Conservation (phyloP, 495 filamentous ascomycete species). For the Lophiotrema nucula region DNA sequence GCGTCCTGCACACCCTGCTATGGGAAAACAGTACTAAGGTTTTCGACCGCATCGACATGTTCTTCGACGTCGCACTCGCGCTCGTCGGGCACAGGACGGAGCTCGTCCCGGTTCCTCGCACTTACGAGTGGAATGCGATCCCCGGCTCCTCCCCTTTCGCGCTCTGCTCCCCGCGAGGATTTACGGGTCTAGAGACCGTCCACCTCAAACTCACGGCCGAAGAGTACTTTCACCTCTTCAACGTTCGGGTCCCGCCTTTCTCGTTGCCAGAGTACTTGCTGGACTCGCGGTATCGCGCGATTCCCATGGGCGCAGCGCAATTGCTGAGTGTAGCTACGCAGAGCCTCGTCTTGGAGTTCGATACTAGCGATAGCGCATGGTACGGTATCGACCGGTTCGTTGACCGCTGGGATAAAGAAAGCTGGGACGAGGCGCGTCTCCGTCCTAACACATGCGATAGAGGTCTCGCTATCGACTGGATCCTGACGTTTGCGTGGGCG, state of each 20-base stretch:
- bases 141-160: too few relatives aligned
- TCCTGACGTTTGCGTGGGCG: neutral
- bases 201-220: neutral
- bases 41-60: neutral
- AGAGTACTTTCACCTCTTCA: conserved; percentile 13
- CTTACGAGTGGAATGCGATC: too few relatives aligned
- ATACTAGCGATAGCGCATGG: neutral
- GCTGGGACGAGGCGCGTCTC: neutral
- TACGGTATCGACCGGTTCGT: neutral
- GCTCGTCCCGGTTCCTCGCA: neutral
- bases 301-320: neutral
- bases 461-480: neutral
- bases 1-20: neutral
- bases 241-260: conserved; percentile 12
- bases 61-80: neutral
- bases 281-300: neutral
- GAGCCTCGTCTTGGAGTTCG: neutral
- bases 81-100: neutral
- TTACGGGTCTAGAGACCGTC: conserved; percentile 3
- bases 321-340: neutral
- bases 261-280: neutral
- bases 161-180: neutral
- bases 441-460: neutral
- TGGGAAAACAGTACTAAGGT: neutral
- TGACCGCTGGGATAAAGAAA: neutral